Conservation (phyloP, 495 filamentous ascomycete genomes). For the Aspergillus campestris region DNA sequence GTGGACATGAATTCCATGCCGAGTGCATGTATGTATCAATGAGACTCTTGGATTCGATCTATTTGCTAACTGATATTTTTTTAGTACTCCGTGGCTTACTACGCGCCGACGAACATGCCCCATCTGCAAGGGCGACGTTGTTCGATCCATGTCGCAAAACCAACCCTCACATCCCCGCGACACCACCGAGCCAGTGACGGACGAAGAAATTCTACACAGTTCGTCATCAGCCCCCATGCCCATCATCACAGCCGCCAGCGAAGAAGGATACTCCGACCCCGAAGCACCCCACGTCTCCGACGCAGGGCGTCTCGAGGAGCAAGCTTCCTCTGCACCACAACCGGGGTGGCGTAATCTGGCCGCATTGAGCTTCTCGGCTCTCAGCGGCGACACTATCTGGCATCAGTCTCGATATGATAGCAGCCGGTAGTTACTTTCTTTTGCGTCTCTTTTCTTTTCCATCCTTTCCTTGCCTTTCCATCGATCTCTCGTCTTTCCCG, state of each 20-base stretch:
- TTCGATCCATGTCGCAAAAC: slow-evolving; percentile 48
- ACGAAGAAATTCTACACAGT: slow-evolving; percentile 18
- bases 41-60: not conserved
- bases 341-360: slow-evolving; percentile 36
- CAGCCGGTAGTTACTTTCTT: slow-evolving; percentile 22
- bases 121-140: slow-evolving; percentile 96
- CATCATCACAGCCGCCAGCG: slow-evolving; percentile 26
- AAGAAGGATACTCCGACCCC: slow-evolving; percentile 25
- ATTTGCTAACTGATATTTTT: slow-evolving; percentile 10
- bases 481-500: too few species aligned
- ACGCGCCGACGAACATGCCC: slow-evolving; percentile 92
- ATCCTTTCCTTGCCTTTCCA: too few species aligned
- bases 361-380: slow-evolving; percentile 39
- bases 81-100: slow-evolving; percentile 94
- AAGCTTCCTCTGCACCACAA: slow-evolving; percentile 28
- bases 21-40: slow-evolving; percentile 87
- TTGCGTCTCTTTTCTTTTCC: slow-evolving; percentile 13
- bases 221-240: slow-evolving; percentile 42
- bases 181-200: slow-evolving; percentile 34
- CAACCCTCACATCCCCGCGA: slow-evolving; percentile 42
- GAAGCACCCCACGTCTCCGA: slow-evolving; percentile 32
- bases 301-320: slow-evolving; percentile 32
- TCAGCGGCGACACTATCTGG: slow-evolving; percentile 45
- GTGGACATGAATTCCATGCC: slow-evolving; percentile 94
- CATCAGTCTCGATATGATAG: slow-evolving; percentile 39